Conservation (phyloP, 169 alveolate genomes). For the Plasmodium relictum region DNA sequence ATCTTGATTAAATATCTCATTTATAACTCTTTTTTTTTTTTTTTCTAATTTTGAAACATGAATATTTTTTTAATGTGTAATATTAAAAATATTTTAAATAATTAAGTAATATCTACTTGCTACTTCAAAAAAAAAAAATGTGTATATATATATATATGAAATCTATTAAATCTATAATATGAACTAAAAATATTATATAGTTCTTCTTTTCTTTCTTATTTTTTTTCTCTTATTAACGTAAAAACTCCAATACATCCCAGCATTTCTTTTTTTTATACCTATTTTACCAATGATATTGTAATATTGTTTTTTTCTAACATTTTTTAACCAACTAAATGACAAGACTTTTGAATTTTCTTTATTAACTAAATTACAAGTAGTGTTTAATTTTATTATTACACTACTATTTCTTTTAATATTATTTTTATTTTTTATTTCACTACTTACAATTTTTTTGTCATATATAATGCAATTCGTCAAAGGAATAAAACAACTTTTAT, state of each 20-base stretch:
- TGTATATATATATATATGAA: too few species aligned
- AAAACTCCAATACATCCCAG: slow-evolving; percentile 87
- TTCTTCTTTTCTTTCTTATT: slow-evolving; percentile 82
- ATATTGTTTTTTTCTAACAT: slow-evolving; percentile 82
- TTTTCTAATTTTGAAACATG: too few species aligned
- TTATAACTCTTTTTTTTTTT: too few species aligned
- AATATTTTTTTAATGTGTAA: too few species aligned
- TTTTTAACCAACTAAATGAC: slow-evolving; percentile 71
- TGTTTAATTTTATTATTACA: neutral
- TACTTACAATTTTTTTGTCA: slow-evolving; percentile 3
- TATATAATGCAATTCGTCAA: slow-evolving; percentile 20
- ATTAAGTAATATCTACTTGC: neutral
- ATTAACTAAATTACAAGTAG: neutral
- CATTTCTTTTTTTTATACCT: slow-evolving; percentile 86
- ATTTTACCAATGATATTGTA: slow-evolving; percentile 83
- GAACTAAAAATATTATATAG: slow-evolving; percentile 59
- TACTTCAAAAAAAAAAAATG: neutral
- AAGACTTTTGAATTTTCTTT: slow-evolving; percentile 8
- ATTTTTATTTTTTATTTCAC: slow-evolving; percentile 6
- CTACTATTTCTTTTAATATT: slow-evolving; percentile 8
- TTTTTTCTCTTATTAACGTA: slow-evolving; percentile 83
- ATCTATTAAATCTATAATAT: neutral
- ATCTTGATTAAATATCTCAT: too few species aligned
- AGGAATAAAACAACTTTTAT: neutral
- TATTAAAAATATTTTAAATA: too few species aligned